Conservation (phyloP, 2,329 filamentous ascomycete genomes). For the Dendrostoma leiphaemia region DNA sequence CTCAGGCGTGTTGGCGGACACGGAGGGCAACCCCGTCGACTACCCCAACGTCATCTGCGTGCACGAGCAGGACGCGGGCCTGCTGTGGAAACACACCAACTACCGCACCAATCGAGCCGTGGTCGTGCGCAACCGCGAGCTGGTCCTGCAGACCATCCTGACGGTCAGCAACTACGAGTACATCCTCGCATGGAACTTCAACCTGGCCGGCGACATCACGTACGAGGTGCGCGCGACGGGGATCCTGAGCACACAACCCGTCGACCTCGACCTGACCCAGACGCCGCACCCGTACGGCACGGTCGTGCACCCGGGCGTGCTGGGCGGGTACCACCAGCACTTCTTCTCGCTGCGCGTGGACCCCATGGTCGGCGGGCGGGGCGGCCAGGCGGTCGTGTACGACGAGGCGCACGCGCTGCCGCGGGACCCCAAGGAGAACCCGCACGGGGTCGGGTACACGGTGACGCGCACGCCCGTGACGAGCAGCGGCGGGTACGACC, state of each 20-base stretch:
- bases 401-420: slow-evolving; percentile 56
- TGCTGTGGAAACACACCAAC: slow-evolving; percentile 57
- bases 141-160: slow-evolving; percentile 56
- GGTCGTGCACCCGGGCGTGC: slow-evolving; percentile 58
- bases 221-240: slow-evolving; percentile 29
- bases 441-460: slow-evolving; percentile 49
- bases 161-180: slow-evolving; percentile 58
- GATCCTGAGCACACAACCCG: slow-evolving; percentile 52
- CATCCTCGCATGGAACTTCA: slow-evolving; percentile 35
- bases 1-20: slow-evolving; percentile 16
- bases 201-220: slow-evolving; percentile 40
- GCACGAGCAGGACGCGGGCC: slow-evolving; percentile 57
- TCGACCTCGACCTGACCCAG: slow-evolving; percentile 54
- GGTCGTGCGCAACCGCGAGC: slow-evolving; percentile 48
- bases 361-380: slow-evolving; percentile 57
- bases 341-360: slow-evolving; percentile 69
- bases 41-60: slow-evolving; percentile 50
- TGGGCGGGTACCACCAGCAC: slow-evolving; percentile 72
- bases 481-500: slow-evolving; percentile 44
- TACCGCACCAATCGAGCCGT: slow-evolving; percentile 51
- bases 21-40: slow-evolving; percentile 10
- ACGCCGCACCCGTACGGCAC: slow-evolving; percentile 52
- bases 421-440: slow-evolving; percentile 38
- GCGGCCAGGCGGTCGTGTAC: slow-evolving; percentile 54
- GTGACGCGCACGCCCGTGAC: slow-evolving; percentile 45